Evolutionary conservation across 179 eudicot genomes (phyloP).

Genomic region (Silene noctiflora): DNA sequence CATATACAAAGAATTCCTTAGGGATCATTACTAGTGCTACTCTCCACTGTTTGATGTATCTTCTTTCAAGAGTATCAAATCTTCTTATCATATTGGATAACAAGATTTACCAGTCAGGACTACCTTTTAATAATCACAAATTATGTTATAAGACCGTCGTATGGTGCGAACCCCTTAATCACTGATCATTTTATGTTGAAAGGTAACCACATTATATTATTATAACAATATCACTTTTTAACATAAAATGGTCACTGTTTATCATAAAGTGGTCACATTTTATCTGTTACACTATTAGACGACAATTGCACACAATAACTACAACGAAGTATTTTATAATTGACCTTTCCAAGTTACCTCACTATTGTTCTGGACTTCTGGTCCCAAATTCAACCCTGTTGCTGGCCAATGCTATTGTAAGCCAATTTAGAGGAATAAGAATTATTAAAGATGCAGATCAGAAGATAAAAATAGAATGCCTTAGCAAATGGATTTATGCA

Average conservation of each 20-base stretch:
- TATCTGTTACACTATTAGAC: no score
- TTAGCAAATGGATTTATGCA: constrained; percentile 22
- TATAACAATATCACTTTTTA: no score
- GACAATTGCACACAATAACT: no score
- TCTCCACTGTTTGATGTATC: constrained; percentile 14
- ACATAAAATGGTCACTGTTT: no score
- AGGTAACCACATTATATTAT: no score
- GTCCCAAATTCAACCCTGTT: constrained; percentile 17
- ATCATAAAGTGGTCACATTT: no score
- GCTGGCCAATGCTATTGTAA: constrained; percentile 18
- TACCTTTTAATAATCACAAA: not conserved
- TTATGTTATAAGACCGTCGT: no score
- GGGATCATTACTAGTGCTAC: constrained; percentile 9
- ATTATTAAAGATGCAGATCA: constrained; percentile 23
- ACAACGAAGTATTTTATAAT: no score
- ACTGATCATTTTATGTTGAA: no score
- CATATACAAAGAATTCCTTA: not conserved
- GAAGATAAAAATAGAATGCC: constrained; percentile 13
- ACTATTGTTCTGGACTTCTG: constrained; percentile 17
- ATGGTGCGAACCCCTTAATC: no score
- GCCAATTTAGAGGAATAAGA: constrained; percentile 22
- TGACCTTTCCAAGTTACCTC: constrained; percentile 4
- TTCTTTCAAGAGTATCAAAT: constrained; percentile 4
- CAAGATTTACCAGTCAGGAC: constrained; percentile 10
- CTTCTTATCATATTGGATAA: constrained; percentile 16